phyloP scores from a whole-genome alignment of 2,329 filamentous ascomycete species.

The Scedosporium apiospermum region DNA sequence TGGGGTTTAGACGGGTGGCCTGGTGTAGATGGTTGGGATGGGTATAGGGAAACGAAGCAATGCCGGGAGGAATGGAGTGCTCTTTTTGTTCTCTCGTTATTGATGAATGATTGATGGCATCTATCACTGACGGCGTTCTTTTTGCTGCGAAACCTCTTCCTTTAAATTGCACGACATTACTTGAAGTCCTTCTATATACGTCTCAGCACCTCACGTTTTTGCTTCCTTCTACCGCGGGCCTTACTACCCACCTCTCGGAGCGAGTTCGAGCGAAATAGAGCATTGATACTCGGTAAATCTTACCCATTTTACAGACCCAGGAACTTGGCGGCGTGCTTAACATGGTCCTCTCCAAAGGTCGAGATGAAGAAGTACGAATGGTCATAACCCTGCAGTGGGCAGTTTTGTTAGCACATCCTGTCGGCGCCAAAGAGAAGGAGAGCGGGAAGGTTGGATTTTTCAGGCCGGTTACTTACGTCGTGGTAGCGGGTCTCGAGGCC shows the following conservation, averaged over 20 bases:
- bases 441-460: neutral
- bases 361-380: conserved; percentile 98
- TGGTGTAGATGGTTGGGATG: too few species aligned
- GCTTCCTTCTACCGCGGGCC: too few species aligned
- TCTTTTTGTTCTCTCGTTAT: too few species aligned
- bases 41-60: too few species aligned
- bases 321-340: conserved; percentile 85
- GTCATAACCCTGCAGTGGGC: conserved; percentile 65
- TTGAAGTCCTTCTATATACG: too few species aligned
- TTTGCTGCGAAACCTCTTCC: neutral
- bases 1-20: too few species aligned
- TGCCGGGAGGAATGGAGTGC: too few species aligned
- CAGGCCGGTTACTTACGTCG: conserved; percentile 37
- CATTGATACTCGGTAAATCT: neutral
- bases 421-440: neutral
- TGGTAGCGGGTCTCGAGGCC: conserved; percentile 77
- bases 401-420: conserved; percentile 1
- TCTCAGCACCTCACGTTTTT: too few species aligned
- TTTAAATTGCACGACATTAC: too few species aligned
- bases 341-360: conserved; percentile 79
- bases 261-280: neutral
- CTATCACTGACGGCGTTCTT: neutral
- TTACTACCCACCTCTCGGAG: neutral
- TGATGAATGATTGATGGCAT: too few species aligned
- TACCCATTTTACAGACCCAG: conserved; percentile 31